Conservation (phyloP, 345 rosid genomes). For the Luvunga scandens region DNA sequence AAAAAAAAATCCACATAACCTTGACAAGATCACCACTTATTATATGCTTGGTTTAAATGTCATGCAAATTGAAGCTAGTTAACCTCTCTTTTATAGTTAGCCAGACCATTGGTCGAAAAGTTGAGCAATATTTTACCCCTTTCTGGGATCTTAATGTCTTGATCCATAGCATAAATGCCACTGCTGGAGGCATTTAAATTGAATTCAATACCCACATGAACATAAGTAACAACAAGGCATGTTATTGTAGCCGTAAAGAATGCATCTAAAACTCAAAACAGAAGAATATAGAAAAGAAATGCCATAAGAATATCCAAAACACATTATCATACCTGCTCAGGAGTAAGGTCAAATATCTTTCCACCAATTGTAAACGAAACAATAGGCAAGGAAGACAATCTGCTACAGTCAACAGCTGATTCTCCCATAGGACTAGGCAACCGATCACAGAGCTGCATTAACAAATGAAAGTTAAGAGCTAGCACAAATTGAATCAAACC, state of each 20-base stretch:
- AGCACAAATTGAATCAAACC: not conserved
- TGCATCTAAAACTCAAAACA: not conserved
- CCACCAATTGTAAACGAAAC: constrained; percentile 66
- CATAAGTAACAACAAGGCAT: not conserved
- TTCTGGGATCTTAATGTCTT: not conserved
- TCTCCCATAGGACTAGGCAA: constrained; percentile 78
- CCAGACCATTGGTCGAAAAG: not conserved
- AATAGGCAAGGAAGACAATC: constrained; percentile 54
- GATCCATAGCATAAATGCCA: not conserved
- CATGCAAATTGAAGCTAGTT: not conserved
- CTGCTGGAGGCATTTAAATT: not conserved
- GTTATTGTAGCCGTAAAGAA: not conserved
- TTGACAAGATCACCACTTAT: not conserved
- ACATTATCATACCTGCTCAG: constrained; percentile 48
- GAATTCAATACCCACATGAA: not conserved
- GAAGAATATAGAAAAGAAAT: not conserved
- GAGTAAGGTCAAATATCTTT: constrained; percentile 47
- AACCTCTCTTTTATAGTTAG: not conserved
- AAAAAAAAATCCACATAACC: not conserved
- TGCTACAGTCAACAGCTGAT: constrained; percentile 58
- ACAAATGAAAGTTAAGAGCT: constrained; percentile 2
- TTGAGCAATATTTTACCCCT: not conserved
- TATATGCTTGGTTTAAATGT: not conserved
- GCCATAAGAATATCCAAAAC: not conserved
- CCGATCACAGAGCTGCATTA: constrained; percentile 56